These are phyloP conservation scores for Raffaelea albimanens DNA, from an alignment of 2,329 filamentous ascomycete genomes.

Conservation along the genomic window DNA sequence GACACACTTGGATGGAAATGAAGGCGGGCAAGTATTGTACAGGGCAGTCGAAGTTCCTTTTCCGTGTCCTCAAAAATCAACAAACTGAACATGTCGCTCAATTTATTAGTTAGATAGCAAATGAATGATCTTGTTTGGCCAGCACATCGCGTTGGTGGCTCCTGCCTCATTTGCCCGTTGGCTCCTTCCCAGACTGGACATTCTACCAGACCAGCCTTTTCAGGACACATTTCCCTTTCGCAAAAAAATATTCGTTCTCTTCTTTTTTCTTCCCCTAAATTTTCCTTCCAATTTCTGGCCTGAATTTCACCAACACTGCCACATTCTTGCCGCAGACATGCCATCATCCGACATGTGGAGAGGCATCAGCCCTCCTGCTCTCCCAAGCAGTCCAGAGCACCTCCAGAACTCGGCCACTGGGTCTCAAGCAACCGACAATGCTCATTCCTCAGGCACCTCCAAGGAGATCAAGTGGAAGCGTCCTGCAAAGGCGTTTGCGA, in stretches of 20 bases:
- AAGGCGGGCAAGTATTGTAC: no score
- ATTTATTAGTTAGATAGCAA: no score
- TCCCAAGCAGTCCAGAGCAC: neutral
- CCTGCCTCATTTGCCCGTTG: neutral
- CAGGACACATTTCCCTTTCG: neutral
- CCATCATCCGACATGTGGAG: neutral
- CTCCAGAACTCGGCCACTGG: neutral
- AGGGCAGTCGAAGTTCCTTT: no score
- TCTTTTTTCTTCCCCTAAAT: neutral
- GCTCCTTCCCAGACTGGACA: neutral
- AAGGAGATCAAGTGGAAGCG: neutral
- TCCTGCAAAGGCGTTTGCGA: neutral
- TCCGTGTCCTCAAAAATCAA: no score
- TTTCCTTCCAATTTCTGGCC: neutral
- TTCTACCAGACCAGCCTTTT: neutral
- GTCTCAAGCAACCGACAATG: neutral
- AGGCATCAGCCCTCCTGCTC: neutral
- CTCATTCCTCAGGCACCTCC: neutral
- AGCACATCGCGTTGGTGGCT: no score
- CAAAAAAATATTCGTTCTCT: neutral
- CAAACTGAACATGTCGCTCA: no score
- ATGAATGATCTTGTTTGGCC: no score
- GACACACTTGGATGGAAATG: slow-evolving; percentile 32
- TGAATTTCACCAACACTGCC: neutral
- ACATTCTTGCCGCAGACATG: neutral